These are phyloP conservation scores for Leishmania major DNA, from an alignment of 208 protist genomes.

Conservation along the genomic window DNA sequence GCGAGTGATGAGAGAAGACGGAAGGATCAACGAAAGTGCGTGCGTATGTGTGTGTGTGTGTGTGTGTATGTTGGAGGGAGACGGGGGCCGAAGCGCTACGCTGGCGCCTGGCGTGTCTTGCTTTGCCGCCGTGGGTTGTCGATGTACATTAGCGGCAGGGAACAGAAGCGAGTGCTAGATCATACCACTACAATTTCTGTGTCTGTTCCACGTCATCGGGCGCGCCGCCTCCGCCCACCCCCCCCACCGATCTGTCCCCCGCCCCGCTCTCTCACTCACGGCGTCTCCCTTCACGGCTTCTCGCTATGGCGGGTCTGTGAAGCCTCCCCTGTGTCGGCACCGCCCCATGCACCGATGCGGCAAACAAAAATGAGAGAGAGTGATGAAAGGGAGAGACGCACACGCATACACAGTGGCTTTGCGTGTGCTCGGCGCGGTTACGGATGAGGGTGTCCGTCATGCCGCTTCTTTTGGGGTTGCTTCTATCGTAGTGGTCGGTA, in stretches of 20 bases:
- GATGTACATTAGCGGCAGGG: neutral
- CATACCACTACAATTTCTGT: neutral
- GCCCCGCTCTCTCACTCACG: neutral
- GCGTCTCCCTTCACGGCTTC: constrained; percentile 8
- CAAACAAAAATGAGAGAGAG: neutral
- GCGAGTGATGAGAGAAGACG: neutral
- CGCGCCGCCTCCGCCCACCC: neutral
- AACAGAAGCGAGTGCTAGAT: neutral
- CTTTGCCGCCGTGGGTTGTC: neutral
- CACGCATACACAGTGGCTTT: neutral
- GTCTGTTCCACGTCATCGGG: neutral
- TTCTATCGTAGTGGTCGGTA: neutral
- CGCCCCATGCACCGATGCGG: neutral
- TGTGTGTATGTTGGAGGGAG: neutral
- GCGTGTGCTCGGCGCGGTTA: neutral
- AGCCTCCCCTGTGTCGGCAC: neutral
- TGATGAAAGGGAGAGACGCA: neutral
- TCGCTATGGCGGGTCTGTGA: constrained; percentile 6
- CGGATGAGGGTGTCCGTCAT: neutral
- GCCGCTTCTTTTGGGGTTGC: neutral
- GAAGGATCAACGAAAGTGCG: neutral
- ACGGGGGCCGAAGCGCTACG: neutral
- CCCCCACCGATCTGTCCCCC: neutral
- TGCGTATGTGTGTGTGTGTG: neutral
- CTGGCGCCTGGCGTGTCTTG: neutral